Conservation (phyloP, 805 yeast genomes). For the Cyberlindnera mississippiensis region DNA sequence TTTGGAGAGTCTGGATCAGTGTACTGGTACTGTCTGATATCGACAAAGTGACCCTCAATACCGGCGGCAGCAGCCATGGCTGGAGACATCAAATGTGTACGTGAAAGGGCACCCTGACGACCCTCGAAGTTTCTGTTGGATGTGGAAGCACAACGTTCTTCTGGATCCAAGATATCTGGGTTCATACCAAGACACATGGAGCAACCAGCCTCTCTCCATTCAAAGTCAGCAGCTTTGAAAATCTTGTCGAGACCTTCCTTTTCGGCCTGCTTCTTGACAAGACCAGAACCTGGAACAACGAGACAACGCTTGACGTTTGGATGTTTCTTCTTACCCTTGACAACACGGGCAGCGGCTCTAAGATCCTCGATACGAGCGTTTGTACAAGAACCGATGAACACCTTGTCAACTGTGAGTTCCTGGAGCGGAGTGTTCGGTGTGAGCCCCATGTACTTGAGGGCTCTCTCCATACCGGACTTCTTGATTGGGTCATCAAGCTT, state of each 20-base stretch:
- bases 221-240: conserved; percentile 89
- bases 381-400: conserved; percentile 97
- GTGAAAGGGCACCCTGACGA: conserved; percentile 93
- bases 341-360: conserved; percentile 92
- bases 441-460: conserved; percentile 90
- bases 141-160: conserved; percentile 97
- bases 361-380: conserved; percentile 97
- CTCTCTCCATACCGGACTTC: conserved; percentile 84
- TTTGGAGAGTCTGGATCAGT: conserved; percentile 57
- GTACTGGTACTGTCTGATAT: conserved; percentile 78
- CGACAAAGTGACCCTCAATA: conserved; percentile 83
- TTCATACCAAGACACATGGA: conserved; percentile 99
- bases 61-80: conserved; percentile 99
- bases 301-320: conserved; percentile 73
- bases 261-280: conserved; percentile 92
- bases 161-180: conserved; percentile 92
- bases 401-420: conserved; percentile 82
- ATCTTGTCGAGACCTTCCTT: conserved; percentile 90
- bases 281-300: conserved; percentile 97
- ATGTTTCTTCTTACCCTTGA: conserved; percentile 85
- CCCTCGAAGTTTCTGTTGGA: conserved; percentile 99
- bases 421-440: conserved; percentile 73
- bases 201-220: conserved; percentile 99
- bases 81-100: conserved; percentile 98
- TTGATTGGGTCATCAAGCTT: conserved; percentile 64